Evolutionary conservation across 257 asterid species (phyloP).

Genomic region (Nicotiana tomentosiformis): DNA sequence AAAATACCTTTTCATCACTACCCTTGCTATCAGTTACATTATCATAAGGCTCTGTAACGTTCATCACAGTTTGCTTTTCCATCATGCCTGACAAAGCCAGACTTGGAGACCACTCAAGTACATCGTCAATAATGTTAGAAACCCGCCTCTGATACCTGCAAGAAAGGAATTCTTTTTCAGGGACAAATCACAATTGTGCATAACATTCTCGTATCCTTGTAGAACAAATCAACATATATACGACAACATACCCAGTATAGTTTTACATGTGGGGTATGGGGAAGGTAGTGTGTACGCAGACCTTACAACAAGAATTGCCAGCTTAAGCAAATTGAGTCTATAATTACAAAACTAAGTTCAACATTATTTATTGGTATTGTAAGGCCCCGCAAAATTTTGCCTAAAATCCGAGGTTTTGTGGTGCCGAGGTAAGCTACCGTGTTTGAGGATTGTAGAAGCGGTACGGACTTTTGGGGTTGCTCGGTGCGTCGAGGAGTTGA

Average conservation of each 20-base stretch:
- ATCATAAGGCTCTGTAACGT: conserved; percentile 41
- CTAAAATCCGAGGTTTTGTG: too few species aligned
- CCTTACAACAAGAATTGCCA: neutral
- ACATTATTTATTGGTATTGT: neutral
- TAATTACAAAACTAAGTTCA: neutral
- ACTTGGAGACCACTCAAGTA: conserved; percentile 95
- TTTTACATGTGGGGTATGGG: too few species aligned
- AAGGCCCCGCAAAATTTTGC: too few species aligned
- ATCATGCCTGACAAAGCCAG: conserved; percentile 93
- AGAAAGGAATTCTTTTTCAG: conserved; percentile 5
- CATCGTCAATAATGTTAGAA: conserved; percentile 90
- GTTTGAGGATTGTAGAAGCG: too few species aligned
- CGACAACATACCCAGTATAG: too few species aligned
- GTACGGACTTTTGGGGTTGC: too few species aligned
- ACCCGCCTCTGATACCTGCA: conserved; percentile 95
- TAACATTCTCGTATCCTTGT: neutral
- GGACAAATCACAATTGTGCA: neutral
- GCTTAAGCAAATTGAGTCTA: neutral
- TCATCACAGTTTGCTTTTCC: conserved; percentile 63
- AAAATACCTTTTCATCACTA: conserved; percentile 25
- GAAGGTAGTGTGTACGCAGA: too few species aligned
- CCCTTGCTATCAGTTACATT: conserved; percentile 38
- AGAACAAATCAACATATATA: neutral
- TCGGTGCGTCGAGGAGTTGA: too few species aligned
- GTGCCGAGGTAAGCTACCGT: too few species aligned